Percentiles rank a stretch among this genome's conserved stretches.
These are phyloP conservation scores for Rhizophagus sp. DNA, from an alignment of 192 early-diverging fungal species.

Conservation along the genomic window DNA sequence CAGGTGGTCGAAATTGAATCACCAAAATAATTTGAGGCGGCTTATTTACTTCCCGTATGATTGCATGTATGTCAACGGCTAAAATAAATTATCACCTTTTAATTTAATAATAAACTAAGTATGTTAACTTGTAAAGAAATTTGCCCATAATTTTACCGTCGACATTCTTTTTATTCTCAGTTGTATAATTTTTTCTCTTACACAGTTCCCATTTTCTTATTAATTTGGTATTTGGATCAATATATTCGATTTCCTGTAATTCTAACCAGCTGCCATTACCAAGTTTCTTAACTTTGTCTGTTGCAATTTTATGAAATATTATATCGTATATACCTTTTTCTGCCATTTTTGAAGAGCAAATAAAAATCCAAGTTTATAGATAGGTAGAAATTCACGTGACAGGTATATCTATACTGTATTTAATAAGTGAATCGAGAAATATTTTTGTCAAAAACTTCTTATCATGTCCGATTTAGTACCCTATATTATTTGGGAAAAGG, in stretches of 20 bases:
- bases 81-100: background rate
- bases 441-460: background rate
- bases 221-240: slow-evolving; percentile 35
- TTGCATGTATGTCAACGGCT: slow-evolving; percentile 50
- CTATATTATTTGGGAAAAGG: slow-evolving; percentile 31
- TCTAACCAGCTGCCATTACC: slow-evolving; percentile 42
- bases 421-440: background rate
- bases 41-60: slow-evolving; percentile 30
- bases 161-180: background rate
- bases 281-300: background rate
- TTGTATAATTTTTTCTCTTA: slow-evolving; percentile 24
- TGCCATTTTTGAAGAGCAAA: background rate
- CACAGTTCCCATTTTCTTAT: slow-evolving; percentile 40
- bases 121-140: background rate
- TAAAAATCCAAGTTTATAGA: too few species aligned
- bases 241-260: slow-evolving; percentile 42
- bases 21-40: slow-evolving; percentile 42
- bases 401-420: background rate
- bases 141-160: slow-evolving; percentile 32
- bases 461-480: slow-evolving; percentile 20
- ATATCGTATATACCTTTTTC: background rate
- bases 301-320: background rate
- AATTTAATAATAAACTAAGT: background rate
- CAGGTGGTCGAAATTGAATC: slow-evolving; percentile 49
- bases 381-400: background rate